Evolutionary conservation across 2,329 filamentous ascomycete species (phyloP).

Genomic region (Monosporascus sp.): DNA sequence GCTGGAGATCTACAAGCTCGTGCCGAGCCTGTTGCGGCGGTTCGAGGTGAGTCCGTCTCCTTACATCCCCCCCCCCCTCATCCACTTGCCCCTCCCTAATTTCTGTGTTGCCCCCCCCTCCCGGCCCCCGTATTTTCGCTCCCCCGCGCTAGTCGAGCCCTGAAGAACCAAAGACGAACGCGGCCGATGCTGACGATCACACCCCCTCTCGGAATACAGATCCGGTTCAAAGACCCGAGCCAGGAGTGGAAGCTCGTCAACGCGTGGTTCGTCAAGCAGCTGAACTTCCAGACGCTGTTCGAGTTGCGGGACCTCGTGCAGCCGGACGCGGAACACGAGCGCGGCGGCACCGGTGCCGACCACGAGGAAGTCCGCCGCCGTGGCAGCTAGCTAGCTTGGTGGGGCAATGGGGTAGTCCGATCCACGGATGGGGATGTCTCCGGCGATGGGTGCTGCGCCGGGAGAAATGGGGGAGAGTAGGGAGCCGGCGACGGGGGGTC

Average conservation of each 20-base stretch:
- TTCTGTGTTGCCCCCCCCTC: neutral
- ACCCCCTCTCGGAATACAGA: constrained; percentile 28
- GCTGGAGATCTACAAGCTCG: constrained; percentile 59
- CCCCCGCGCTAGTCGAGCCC: too few species aligned
- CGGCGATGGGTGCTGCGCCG: too few species aligned
- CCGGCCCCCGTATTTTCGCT: neutral
- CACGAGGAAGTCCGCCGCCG: constrained; percentile 4
- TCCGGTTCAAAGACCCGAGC: constrained; percentile 47
- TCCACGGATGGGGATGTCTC: too few species aligned
- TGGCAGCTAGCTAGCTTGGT: neutral
- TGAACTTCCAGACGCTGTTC: constrained; percentile 46
- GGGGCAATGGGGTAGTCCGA: neutral
- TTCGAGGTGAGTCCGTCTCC: constrained; percentile 48
- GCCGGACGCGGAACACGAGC: constrained; percentile 19
- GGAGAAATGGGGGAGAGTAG: too few species aligned
- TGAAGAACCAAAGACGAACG: too few species aligned
- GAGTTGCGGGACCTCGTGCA: constrained; percentile 37
- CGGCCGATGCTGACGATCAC: neutral
- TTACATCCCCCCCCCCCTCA: neutral
- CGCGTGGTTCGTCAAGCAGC: constrained; percentile 59
- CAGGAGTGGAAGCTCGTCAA: constrained; percentile 56
- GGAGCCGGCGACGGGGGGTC: too few species aligned
- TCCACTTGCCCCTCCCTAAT: neutral
- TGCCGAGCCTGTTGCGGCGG: constrained; percentile 55
- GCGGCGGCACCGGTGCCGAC: neutral